Conservation (phyloP, 371 early-diverging fungal genomes). For the Syncephalastrum contaminatum region DNA sequence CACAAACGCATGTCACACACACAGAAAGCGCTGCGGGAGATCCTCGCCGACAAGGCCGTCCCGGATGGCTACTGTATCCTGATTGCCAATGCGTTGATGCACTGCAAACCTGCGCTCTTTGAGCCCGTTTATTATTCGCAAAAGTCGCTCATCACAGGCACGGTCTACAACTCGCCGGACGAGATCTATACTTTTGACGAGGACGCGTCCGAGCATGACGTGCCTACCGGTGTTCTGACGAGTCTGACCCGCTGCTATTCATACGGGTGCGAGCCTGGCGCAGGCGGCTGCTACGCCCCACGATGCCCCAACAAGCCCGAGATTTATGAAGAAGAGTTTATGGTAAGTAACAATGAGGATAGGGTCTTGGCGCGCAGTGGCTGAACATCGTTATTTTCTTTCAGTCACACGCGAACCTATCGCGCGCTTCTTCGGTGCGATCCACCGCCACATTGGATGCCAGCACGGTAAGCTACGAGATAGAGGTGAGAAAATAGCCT, state of each 20-base stretch:
- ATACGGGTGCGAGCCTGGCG: slow-evolving; percentile 27
- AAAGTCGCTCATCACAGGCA: slow-evolving; percentile 37
- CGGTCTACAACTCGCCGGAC: slow-evolving; percentile 38
- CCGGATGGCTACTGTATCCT: slow-evolving; percentile 31
- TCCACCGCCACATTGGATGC: slow-evolving; percentile 16
- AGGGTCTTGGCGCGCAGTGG: not conserved
- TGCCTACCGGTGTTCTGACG: slow-evolving; percentile 35
- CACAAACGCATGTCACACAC: not conserved
- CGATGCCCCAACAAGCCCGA: slow-evolving; percentile 37
- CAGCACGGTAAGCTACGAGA: slow-evolving; percentile 12
- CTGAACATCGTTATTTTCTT: not conserved
- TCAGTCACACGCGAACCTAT: slow-evolving; percentile 11
- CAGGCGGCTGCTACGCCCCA: slow-evolving; percentile 44
- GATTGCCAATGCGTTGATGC: slow-evolving; percentile 40
- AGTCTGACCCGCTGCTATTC: slow-evolving; percentile 35
- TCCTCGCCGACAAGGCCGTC: slow-evolving; percentile 18
- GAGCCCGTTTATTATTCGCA: slow-evolving; percentile 44
- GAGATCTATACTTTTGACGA: slow-evolving; percentile 44
- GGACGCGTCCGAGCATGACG: slow-evolving; percentile 23
- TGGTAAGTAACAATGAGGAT: slow-evolving; percentile 13
- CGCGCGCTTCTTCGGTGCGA: slow-evolving; percentile 18
- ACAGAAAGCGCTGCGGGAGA: slow-evolving; percentile 21
- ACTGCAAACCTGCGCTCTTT: slow-evolving; percentile 29
- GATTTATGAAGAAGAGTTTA: slow-evolving; percentile 20
- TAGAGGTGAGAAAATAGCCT: not conserved